These are phyloP conservation scores for Ploettnerulaceae sp. DNA, from an alignment of 2,329 filamentous ascomycete species.

Conservation along the genomic window DNA sequence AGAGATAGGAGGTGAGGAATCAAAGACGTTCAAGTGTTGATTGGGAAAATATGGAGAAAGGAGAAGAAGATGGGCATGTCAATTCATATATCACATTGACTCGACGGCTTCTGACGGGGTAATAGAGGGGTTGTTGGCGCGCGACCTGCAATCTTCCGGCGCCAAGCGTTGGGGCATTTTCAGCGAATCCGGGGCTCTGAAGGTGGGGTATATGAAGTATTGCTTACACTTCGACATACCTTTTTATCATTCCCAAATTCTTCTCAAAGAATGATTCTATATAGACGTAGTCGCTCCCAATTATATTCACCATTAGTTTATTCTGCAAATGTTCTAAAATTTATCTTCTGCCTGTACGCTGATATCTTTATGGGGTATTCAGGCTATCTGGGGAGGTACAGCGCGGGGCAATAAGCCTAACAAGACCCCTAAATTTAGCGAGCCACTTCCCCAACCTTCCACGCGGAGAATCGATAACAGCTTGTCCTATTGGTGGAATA, in stretches of 20 bases:
- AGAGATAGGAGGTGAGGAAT: neutral
- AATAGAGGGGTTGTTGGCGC: conserved; percentile 17
- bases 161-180: conserved; percentile 8
- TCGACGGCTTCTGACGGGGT: conserved; percentile 9
- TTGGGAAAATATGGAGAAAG: conserved; percentile 4
- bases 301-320: no score
- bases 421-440: conserved; percentile 1
- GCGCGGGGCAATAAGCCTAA: neutral
- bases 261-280: no score
- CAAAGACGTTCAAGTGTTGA: neutral
- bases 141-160: conserved; percentile 18
- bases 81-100: neutral
- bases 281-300: no score
- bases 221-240: neutral
- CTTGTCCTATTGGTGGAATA: conserved; percentile 6
- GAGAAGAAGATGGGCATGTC: conserved; percentile 2
- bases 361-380: neutral
- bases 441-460: neutral
- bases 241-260: no score
- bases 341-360: neutral
- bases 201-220: neutral
- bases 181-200: neutral
- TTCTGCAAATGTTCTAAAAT: neutral
- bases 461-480: neutral
- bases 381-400: neutral